A percentile compares a stretch with the other conserved stretches of the same genome.
Evolutionary conservation across 1,284 basidiomycete species (phyloP).

Genomic region (Austroboletus novae-zelandiae): DNA sequence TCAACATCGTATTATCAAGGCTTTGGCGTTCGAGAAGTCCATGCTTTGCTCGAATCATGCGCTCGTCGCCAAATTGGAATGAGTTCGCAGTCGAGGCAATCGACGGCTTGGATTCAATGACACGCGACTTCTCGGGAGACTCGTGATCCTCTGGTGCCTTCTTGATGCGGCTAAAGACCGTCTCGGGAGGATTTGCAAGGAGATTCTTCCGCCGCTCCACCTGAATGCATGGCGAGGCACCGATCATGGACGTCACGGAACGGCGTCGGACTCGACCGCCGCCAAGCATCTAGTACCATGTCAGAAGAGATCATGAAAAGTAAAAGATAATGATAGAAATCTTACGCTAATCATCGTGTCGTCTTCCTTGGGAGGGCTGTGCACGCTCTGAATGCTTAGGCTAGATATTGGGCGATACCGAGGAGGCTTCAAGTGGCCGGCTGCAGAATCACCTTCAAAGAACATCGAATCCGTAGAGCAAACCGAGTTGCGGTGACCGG

Average conservation of each 20-base stretch:
- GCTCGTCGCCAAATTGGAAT: slow-evolving; percentile 59
- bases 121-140: slow-evolving; percentile 41
- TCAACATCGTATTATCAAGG: slow-evolving; percentile 60
- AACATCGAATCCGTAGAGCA: slow-evolving; percentile 57
- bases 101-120: slow-evolving; percentile 53
- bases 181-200: slow-evolving; percentile 34
- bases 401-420: slow-evolving; percentile 65
- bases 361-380: slow-evolving; percentile 60
- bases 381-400: slow-evolving; percentile 50
- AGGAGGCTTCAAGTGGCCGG: slow-evolving; percentile 27
- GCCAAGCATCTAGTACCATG: slow-evolving; percentile 62
- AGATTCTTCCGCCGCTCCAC: slow-evolving; percentile 60
- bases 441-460: slow-evolving; percentile 50
- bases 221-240: slow-evolving; percentile 66
- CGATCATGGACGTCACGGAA: slow-evolving; percentile 64
- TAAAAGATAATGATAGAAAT: slow-evolving; percentile 1
- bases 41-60: slow-evolving; percentile 61
- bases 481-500: slow-evolving; percentile 47
- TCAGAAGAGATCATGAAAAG: slow-evolving; percentile 7
- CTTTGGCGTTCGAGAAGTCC: slow-evolving; percentile 66
- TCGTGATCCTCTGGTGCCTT: slow-evolving; percentile 31
- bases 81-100: slow-evolving; percentile 57
- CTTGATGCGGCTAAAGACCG: slow-evolving; percentile 28
- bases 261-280: slow-evolving; percentile 68
- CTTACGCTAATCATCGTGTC: slow-evolving; percentile 79